A percentile compares a stretch with the other conserved stretches of the same genome.
Evolutionary conservation across 2,329 filamentous ascomycete species (phyloP).

Genomic region (Pseudopyricularia javanii): DNA sequence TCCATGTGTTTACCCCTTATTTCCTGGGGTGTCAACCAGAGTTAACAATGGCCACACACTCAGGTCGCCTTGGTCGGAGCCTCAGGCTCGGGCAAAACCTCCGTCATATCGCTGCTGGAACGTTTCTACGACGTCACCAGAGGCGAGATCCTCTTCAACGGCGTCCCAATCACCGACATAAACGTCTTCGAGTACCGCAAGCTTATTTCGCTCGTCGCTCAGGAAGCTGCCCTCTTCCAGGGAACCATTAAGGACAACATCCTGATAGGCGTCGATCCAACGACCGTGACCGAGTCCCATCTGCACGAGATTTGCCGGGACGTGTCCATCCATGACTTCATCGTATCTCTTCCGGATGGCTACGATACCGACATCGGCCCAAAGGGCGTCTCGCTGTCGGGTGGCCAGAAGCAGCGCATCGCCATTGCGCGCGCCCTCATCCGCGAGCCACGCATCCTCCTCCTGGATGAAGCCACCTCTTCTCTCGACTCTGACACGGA

Average conservation of each 20-base stretch:
- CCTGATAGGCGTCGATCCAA: conserved; percentile 46
- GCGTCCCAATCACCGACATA: conserved; percentile 42
- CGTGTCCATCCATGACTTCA: conserved; percentile 61
- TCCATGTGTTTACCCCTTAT: too few species aligned
- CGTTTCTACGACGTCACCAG: conserved; percentile 57
- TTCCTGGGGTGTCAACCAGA: too few species aligned
- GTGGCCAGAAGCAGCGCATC: conserved; percentile 43
- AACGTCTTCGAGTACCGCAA: conserved; percentile 51
- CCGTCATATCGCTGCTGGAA: conserved; percentile 53
- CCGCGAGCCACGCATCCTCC: conserved; percentile 35
- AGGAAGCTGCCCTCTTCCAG: conserved; percentile 63
- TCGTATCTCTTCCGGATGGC: conserved; percentile 52
- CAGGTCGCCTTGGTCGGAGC: conserved; percentile 51
- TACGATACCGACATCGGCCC: conserved; percentile 58
- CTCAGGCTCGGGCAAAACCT: conserved; percentile 58
- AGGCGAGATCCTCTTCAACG: conserved; percentile 55
- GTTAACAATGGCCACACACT: too few species aligned
- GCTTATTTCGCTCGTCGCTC: conserved; percentile 57
- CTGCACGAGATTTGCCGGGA: conserved; percentile 42
- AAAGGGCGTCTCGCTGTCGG: conserved; percentile 49
- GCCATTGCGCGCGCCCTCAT: conserved; percentile 43
- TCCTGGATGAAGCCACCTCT: conserved; percentile 48
- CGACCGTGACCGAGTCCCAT: conserved; percentile 35
- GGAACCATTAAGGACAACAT: conserved; percentile 60
- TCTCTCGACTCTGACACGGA: conserved; percentile 48